phyloP scores from a whole-genome alignment of 2,329 filamentous ascomycete genomes.

The Epichloe hybrida region DNA sequence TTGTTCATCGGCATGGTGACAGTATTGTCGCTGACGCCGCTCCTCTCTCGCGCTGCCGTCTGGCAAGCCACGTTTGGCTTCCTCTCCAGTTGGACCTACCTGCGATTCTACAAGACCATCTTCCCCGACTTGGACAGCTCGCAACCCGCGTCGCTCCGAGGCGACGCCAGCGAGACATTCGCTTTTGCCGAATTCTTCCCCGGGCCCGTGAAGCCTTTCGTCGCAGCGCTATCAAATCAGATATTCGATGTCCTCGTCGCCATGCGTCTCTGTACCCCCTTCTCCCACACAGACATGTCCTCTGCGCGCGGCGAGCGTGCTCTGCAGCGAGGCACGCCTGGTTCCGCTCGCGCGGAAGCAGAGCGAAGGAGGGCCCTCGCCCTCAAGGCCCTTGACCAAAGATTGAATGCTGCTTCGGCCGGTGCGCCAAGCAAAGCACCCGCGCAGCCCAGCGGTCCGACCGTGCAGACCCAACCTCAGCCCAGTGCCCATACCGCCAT shows the following conservation, averaged over 20 bases:
- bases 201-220: constrained; percentile 61
- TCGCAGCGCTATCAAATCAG: constrained; percentile 59
- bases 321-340: constrained; percentile 41
- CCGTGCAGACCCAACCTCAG: constrained; percentile 43
- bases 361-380: constrained; percentile 81
- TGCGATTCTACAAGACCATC: constrained; percentile 81
- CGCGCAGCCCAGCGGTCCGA: constrained; percentile 34
- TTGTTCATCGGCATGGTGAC: constrained; percentile 64
- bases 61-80: constrained; percentile 73
- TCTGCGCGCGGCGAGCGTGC: constrained; percentile 52
- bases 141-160: constrained; percentile 52
- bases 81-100: constrained; percentile 82
- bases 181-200: constrained; percentile 95
- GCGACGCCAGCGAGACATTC: constrained; percentile 92
- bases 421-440: constrained; percentile 21
- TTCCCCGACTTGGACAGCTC: constrained; percentile 54
- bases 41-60: constrained; percentile 57
- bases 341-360: constrained; percentile 74
- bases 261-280: constrained; percentile 64
- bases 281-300: constrained; percentile 67
- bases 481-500: constrained; percentile 43
- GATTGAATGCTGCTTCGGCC: constrained; percentile 69
- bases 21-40: constrained; percentile 42
- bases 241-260: constrained; percentile 64
- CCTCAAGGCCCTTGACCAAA: constrained; percentile 81